Conservation (phyloP, 371 early-diverging fungal genomes). For the Rhizopus arrhizus region DNA sequence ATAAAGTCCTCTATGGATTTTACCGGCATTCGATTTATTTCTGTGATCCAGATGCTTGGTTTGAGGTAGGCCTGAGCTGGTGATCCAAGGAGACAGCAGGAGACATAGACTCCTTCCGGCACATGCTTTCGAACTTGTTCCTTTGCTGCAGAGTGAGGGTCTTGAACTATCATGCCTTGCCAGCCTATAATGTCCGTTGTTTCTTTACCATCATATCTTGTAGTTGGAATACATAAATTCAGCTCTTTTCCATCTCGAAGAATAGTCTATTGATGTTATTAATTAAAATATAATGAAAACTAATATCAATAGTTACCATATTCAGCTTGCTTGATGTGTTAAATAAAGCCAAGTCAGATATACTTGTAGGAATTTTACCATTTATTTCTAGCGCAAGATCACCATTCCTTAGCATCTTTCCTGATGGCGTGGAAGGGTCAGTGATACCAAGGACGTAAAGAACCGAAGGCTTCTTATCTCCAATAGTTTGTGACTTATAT, state of each 20-base stretch:
- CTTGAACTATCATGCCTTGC: slow-evolving; percentile 84
- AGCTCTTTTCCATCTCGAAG: slow-evolving; percentile 60
- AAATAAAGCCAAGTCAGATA: slow-evolving; percentile 34
- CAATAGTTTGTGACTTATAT: slow-evolving; percentile 64
- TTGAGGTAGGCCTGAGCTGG: slow-evolving; percentile 66
- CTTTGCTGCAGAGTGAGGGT: slow-evolving; percentile 76
- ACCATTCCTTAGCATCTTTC: slow-evolving; percentile 67
- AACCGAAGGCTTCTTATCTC: slow-evolving; percentile 52
- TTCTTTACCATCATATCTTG: slow-evolving; percentile 54
- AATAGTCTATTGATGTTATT: slow-evolving; percentile 39
- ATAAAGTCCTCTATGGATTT: slow-evolving; percentile 51
- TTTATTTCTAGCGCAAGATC: slow-evolving; percentile 81
- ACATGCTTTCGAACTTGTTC: slow-evolving; percentile 71
- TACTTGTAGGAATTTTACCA: slow-evolving; percentile 61
- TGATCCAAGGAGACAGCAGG: slow-evolving; percentile 67
- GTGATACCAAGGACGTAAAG: slow-evolving; percentile 71
- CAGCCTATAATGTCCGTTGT: slow-evolving; percentile 73
- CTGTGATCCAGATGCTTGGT: slow-evolving; percentile 70
- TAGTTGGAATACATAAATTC: slow-evolving; percentile 57
- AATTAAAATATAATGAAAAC: background rate
- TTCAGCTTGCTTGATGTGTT: slow-evolving; percentile 8
- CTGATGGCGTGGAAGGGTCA: slow-evolving; percentile 54
- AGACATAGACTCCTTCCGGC: slow-evolving; percentile 77
- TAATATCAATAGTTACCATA: slow-evolving; percentile 9
- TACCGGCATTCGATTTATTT: slow-evolving; percentile 54